Base-by-base conservation (phyloP, 2,329 filamentous ascomycete species). In the Colletotrichum viniferum region DNA sequence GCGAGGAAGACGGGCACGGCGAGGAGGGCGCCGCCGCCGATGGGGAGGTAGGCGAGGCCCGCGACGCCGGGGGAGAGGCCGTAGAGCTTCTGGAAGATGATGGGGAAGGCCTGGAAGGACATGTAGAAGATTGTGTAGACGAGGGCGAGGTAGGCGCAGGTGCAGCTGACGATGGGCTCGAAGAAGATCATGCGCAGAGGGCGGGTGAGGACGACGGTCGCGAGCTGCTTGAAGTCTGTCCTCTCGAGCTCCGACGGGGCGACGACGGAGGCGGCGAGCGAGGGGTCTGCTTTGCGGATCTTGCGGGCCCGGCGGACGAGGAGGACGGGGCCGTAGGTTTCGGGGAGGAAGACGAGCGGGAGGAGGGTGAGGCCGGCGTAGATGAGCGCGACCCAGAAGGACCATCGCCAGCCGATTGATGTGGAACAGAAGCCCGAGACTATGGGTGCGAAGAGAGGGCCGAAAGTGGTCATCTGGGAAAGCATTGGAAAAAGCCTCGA, bases 101-200 rank as follows among this genome's bases (percentile, higher is more conserved):
- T 87, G 2, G 92, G 92, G 81, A 93, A 96, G 4, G 93, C 93
- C 81, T 95, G 92, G 79, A 96, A 95, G 80, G 92, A 95, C 84
- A 96, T 94, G 87, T 91, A 90, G 80, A 90, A 90, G 78, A 90
- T 89, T 64, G 86, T 89, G 80, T 95, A 96, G 38, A 92, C 89
- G 32, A 96, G 86, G 38, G 94, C 92, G 13, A 96, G 87, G 82
- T 95, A 96, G 80, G 91, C 81, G 82, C 92, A 95, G 2, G 90
- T 91, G 64, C 92, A 93, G 28, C 92, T 87, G 9, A 96, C 94
- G 65, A 96, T 94, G 64, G 93, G 92, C 81, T 97, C 95, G 58
- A 89, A 92, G 66, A 90, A 60, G 36, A 94, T 86, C 94, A 96
- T 96, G 30, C 92, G 88, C 7, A 96, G 83, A 0, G 95, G 94